A percentile compares a stretch with the other conserved stretches of the same genome.
Conservation (phyloP, 2,329 filamentous ascomycete genomes). For the Fusarium musae region DNA sequence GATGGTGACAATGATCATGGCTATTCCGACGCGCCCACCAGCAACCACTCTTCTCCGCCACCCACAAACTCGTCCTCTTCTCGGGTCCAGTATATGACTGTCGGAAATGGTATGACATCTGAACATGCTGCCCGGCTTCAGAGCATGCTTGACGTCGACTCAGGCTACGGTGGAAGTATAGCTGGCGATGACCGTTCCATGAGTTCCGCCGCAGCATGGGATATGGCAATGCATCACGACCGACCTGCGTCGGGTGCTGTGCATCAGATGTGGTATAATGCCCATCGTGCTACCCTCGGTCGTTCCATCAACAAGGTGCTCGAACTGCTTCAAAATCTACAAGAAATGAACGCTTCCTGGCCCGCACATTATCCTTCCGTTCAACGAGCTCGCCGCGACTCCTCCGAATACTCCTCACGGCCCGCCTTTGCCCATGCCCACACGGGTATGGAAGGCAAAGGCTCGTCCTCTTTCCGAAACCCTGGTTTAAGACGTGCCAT, state of each 20-base stretch:
- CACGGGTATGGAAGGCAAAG: slow-evolving; percentile 64
- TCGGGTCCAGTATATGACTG: slow-evolving; percentile 82
- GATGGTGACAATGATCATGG: slow-evolving; percentile 39
- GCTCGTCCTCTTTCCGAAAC: slow-evolving; percentile 57
- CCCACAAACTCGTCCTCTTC: slow-evolving; percentile 41
- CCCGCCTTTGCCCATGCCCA: slow-evolving; percentile 73
- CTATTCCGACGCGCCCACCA: slow-evolving; percentile 36
- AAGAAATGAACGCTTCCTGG: slow-evolving; percentile 91
- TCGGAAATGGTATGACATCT: slow-evolving; percentile 83
- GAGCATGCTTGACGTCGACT: slow-evolving; percentile 85
- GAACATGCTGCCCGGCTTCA: slow-evolving; percentile 84
- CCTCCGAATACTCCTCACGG: slow-evolving; percentile 61
- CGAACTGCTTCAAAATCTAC: slow-evolving; percentile 83
- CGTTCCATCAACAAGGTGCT: slow-evolving; percentile 89
- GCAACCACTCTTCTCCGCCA: slow-evolving; percentile 43
- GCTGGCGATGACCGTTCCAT: slow-evolving; percentile 68
- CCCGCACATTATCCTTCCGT: slow-evolving; percentile 94
- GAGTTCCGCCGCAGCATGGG: slow-evolving; percentile 58
- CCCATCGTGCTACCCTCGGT: slow-evolving; percentile 86
- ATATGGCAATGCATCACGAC: slow-evolving; percentile 57
- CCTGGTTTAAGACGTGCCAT: slow-evolving; percentile 72
- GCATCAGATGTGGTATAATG: slow-evolving; percentile 94
- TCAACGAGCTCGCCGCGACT: slow-evolving; percentile 65
- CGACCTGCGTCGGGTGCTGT: slow-evolving; percentile 79
- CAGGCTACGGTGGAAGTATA: slow-evolving; percentile 88